phyloP scores from a whole-genome alignment of 768 basidiomycete genomes.

The Boletus coccyginus region DNA sequence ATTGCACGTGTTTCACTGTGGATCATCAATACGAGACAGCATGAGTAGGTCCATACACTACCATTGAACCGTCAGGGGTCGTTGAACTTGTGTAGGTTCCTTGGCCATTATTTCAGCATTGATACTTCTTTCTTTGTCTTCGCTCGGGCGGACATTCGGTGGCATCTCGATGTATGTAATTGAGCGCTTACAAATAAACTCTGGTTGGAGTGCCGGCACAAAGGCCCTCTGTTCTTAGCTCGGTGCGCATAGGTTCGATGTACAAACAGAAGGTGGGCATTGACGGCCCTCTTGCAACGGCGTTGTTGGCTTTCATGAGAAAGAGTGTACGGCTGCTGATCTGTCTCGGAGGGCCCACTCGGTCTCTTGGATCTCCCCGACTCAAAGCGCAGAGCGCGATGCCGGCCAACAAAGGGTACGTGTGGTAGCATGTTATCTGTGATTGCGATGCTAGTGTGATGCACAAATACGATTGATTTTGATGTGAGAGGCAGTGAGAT shows the following conservation, averaged over 20 bases:
- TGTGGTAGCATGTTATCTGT: background rate
- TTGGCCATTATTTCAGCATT: background rate
- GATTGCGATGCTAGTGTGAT: too few species aligned
- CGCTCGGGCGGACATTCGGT: constrained; percentile 9
- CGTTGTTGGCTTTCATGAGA: background rate
- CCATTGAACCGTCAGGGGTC: background rate
- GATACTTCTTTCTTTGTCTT: constrained; percentile 4
- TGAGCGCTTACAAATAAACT: background rate
- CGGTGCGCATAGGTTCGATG: background rate
- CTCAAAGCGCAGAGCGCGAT: background rate
- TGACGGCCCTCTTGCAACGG: constrained; percentile 1
- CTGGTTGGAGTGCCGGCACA: background rate
- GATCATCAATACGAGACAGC: background rate
- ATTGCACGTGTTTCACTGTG: background rate
- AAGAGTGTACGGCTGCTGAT: background rate
- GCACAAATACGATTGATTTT: too few species aligned
- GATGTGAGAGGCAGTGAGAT: background rate
- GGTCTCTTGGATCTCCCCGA: too few species aligned
- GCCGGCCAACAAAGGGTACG: background rate
- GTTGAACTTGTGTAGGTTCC: background rate
- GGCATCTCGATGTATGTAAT: background rate
- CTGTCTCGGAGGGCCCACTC: too few species aligned
- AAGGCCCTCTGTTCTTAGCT: background rate
- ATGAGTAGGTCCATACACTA: constrained; percentile 12
- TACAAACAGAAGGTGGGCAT: background rate